Percentiles rank a stretch among this genome's conserved stretches.
phyloP scores from a whole-genome alignment of 2,329 filamentous ascomycete species.

The Plenodomus biglobosus region DNA sequence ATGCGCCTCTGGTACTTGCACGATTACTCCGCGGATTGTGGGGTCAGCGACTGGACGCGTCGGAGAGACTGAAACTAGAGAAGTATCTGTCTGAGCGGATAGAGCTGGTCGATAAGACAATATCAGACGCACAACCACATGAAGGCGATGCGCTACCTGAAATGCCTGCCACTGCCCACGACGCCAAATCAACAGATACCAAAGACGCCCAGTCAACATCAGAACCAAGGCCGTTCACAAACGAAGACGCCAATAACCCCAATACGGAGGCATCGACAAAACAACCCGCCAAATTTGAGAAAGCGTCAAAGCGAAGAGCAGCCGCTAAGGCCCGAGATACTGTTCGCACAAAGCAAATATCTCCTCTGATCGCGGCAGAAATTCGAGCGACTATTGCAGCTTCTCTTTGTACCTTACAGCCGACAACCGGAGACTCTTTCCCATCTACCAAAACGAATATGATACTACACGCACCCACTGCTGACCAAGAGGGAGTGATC shows the following conservation, averaged over 20 bases:
- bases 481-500: slow-evolving; percentile 57
- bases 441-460: slow-evolving; percentile 58
- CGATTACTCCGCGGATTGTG: slow-evolving; percentile 29
- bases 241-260: neutral
- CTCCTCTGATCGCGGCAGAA: slow-evolving; percentile 44
- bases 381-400: slow-evolving; percentile 55
- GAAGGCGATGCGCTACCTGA: slow-evolving; percentile 5
- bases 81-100: slow-evolving; percentile 21
- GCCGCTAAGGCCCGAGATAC: slow-evolving; percentile 12
- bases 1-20: slow-evolving; percentile 25
- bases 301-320: neutral
- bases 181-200: neutral
- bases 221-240: neutral
- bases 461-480: slow-evolving; percentile 60
- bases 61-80: slow-evolving; percentile 26
- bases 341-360: slow-evolving; percentile 18
- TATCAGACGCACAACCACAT: slow-evolving; percentile 1
- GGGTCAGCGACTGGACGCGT: slow-evolving; percentile 24
- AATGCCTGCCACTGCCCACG: no score
- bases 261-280: slow-evolving; percentile 12
- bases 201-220: neutral
- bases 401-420: slow-evolving; percentile 45
- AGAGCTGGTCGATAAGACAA: slow-evolving; percentile 4
- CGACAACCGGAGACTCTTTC: slow-evolving; percentile 48
- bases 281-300: slow-evolving; percentile 15